Base-by-base conservation (phyloP, 345 rosid genomes). In the Citropsis articulata region DNA sequence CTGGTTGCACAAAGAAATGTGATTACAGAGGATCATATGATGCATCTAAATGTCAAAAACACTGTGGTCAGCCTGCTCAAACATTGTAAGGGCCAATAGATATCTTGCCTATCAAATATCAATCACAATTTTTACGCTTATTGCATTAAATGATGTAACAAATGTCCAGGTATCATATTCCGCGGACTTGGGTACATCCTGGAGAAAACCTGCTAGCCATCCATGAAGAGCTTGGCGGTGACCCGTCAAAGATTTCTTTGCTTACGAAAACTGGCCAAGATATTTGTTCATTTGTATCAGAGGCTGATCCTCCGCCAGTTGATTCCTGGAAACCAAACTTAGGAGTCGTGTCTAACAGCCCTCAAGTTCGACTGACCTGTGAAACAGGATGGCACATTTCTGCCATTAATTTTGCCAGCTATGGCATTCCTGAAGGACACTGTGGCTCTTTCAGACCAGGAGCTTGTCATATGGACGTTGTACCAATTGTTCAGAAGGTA, bases 221-320 rank as follows among this genome's bases (percentile, higher is more conserved):
- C 35, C 90, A 82, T 24, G 94, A 91, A 83, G 94, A 89, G 83
- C 85, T 89, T 6, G 89, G 94, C 0, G 94, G 94, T 19, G 89
- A 89, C 59, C 92, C 91, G 27, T 77, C 85, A 53, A 81, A 85
- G 74, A 79, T 91, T 71, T 84, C 92, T 16, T 75, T 88, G 78
- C 71, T 81, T 61, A 81, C 87, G 64, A 62, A 71, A 77, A 81
- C 85, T 0, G 87, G 89, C 50, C 92, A 88, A 79, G 85, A 86
- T 77, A 87, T 89, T 65, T 87, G 91, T 71, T 81, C 90, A 25
- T 55, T 80, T 67, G 79, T 89, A 73, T 83, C 94, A 28, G 87
- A 88, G 80, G 60, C 80, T 14, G 92, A 88, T 86, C 92, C 88
- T 70, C 84, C 81, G 36, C 88, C 89, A 3, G 86, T 72, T 33